These are phyloP conservation scores for Naganishia sp. DNA, from an alignment of 1,284 basidiomycete genomes.

Conservation along the genomic window DNA sequence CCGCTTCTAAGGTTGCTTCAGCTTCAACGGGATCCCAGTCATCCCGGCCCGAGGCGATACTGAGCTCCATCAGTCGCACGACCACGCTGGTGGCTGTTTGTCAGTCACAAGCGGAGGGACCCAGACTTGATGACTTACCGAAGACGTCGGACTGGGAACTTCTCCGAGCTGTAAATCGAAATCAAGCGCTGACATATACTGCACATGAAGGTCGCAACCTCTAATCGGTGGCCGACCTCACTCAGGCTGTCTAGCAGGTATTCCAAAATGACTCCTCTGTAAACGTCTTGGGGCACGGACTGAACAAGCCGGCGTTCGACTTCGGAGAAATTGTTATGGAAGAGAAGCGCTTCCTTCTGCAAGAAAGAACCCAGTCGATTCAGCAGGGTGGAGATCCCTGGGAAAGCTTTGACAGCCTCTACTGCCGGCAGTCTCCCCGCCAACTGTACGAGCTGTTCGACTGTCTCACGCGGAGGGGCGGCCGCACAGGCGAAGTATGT, in stretches of 20 bases:
- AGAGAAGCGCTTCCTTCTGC: constrained; percentile 17
- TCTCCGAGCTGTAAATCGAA: constrained; percentile 38
- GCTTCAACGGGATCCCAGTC: constrained; percentile 36
- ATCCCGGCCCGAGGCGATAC: constrained; percentile 17
- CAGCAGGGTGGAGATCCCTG: constrained; percentile 10
- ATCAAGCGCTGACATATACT: constrained; percentile 40
- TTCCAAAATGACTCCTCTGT: constrained; percentile 40
- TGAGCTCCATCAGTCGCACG: constrained; percentile 26
- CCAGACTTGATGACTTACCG: background rate
- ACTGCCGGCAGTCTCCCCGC: background rate
- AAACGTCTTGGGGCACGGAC: constrained; percentile 7
- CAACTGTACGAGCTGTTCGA: background rate
- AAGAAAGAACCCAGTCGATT: constrained; percentile 21
- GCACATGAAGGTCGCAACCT: constrained; percentile 37
- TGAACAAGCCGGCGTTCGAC: constrained; percentile 5
- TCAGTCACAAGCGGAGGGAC: background rate
- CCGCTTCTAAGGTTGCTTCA: background rate
- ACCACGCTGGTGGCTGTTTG: background rate
- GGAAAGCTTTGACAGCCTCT: constrained; percentile 7
- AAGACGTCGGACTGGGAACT: constrained; percentile 41
- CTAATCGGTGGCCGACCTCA: constrained; percentile 36
- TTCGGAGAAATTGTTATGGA: constrained; percentile 2
- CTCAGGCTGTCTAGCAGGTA: constrained; percentile 36
- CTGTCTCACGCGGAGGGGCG: constrained; percentile 1
- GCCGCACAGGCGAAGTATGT: constrained; percentile 9